Evolutionary conservation across 2,329 filamentous ascomycete species (phyloP).

Genomic region (Amauroascus niger): DNA sequence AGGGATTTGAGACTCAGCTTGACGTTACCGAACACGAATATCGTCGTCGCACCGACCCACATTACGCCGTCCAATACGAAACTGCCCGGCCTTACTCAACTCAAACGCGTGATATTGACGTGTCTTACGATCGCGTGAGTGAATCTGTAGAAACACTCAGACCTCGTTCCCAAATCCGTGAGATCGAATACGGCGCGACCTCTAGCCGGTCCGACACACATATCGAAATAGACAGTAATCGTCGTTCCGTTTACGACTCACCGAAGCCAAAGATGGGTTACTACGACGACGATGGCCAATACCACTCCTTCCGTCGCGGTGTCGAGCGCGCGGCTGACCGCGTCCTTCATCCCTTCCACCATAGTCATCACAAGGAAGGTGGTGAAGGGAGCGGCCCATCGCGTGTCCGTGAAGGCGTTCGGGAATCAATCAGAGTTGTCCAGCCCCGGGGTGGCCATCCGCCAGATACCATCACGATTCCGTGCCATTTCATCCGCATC

Average conservation of each 20-base stretch:
- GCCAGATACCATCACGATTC: slow-evolving; percentile 90
- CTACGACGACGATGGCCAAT: slow-evolving; percentile 69
- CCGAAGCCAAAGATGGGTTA: slow-evolving; percentile 61
- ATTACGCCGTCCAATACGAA: slow-evolving; percentile 40
- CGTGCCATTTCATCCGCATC: slow-evolving; percentile 98
- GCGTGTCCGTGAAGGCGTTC: slow-evolving; percentile 37
- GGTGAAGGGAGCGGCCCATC: slow-evolving; percentile 38
- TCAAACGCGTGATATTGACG: slow-evolving; percentile 22
- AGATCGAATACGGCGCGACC: slow-evolving; percentile 19
- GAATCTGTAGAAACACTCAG: slow-evolving; percentile 13
- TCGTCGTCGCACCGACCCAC: slow-evolving; percentile 51
- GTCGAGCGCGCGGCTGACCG: slow-evolving; percentile 57
- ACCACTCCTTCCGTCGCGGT: slow-evolving; percentile 64
- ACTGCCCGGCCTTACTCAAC: slow-evolving; percentile 28
- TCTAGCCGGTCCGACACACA: slow-evolving; percentile 31
- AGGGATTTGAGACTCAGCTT: slow-evolving; percentile 40
- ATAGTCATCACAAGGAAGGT: slow-evolving; percentile 31
- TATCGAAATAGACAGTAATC: slow-evolving; percentile 44
- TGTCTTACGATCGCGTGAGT: slow-evolving; percentile 22
- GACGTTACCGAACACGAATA: slow-evolving; percentile 53
- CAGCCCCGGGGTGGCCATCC: slow-evolving; percentile 42
- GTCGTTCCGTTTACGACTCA: slow-evolving; percentile 44
- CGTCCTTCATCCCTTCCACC: slow-evolving; percentile 53
- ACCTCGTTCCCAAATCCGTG: slow-evolving; percentile 15
- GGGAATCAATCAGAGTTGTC: slow-evolving; percentile 42